Evolutionary conservation across 176 grass and related monocot species (phyloP).

Genomic region (Carex kokanica): DNA sequence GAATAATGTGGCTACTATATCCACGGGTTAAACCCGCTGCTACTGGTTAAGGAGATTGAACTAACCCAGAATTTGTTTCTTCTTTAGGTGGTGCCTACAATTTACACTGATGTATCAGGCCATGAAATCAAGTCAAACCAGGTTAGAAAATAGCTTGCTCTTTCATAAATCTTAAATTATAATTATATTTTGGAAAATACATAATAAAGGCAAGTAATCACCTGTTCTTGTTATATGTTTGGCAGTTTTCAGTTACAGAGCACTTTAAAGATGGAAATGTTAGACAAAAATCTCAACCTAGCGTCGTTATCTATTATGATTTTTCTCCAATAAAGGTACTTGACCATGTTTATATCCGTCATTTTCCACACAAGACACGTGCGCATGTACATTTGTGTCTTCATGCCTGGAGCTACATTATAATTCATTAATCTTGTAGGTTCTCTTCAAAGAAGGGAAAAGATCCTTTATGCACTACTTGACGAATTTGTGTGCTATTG

Average conservation of each 20-base stretch:
- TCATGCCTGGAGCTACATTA: neutral
- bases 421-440: slow-evolving; percentile 43
- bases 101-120: slow-evolving; percentile 76
- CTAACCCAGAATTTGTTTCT: slow-evolving; percentile 17
- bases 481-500: slow-evolving; percentile 88
- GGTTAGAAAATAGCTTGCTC: slow-evolving; percentile 31
- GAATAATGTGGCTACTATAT: slow-evolving; percentile 15
- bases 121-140: slow-evolving; percentile 81
- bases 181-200: slow-evolving; percentile 3
- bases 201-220: neutral
- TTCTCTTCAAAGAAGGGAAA: slow-evolving; percentile 88
- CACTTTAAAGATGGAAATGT: slow-evolving; percentile 83
- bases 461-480: slow-evolving; percentile 75
- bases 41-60: neutral
- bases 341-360: neutral
- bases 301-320: slow-evolving; percentile 92
- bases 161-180: slow-evolving; percentile 21
- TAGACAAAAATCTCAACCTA: slow-evolving; percentile 50
- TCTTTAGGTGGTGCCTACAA: slow-evolving; percentile 86
- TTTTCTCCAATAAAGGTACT: slow-evolving; percentile 98
- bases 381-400: neutral
- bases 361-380: neutral
- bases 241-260: slow-evolving; percentile 89
- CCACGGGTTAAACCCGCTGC: neutral
- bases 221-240: slow-evolving; percentile 1